Percentiles rank a stretch among this genome's conserved stretches.
These are phyloP conservation scores for Zhuliangozyma parablackwelliae DNA, from an alignment of 1,139 yeast genomes.

Conservation along the genomic window DNA sequence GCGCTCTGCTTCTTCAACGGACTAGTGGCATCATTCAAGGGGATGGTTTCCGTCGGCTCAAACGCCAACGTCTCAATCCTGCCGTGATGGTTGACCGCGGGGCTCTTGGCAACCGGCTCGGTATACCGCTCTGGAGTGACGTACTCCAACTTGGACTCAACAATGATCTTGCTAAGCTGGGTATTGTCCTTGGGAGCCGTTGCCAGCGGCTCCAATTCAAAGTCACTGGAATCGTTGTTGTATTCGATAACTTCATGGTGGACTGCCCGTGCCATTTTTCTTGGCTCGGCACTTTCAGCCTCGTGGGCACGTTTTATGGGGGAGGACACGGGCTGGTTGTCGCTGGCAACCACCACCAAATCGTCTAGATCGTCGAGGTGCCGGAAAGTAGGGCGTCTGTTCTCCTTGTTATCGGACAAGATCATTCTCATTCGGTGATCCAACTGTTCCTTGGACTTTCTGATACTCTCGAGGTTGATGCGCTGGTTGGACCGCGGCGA, in stretches of 20 bases:
- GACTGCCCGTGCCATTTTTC: neutral
- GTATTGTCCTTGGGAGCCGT: slow-evolving; percentile 11
- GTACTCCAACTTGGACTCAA: slow-evolving; percentile 11
- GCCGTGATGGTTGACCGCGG: slow-evolving; percentile 33
- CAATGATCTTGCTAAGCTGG: slow-evolving; percentile 19
- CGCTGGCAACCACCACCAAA: neutral
- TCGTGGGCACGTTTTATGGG: slow-evolving; percentile 10
- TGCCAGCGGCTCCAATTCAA: slow-evolving; percentile 10
- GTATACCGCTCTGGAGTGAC: slow-evolving; percentile 41
- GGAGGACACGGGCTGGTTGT: slow-evolving; percentile 3
- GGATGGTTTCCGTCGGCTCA: slow-evolving; percentile 4
- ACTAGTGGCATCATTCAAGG: slow-evolving; percentile 8
- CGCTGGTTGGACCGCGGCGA: slow-evolving; percentile 26
- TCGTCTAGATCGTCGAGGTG: neutral
- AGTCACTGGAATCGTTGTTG: slow-evolving; percentile 22
- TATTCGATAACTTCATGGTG: slow-evolving; percentile 18
- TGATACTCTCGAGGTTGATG: slow-evolving; percentile 15
- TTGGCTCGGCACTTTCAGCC: neutral
- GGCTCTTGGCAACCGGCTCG: slow-evolving; percentile 41
- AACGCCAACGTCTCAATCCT: slow-evolving; percentile 18
- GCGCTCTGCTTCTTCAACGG: slow-evolving; percentile 6
- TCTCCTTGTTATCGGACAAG: slow-evolving; percentile 16
- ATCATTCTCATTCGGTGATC: slow-evolving; percentile 12
- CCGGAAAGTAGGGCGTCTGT: slow-evolving; percentile 7
- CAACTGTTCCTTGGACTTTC: slow-evolving; percentile 13